Percentiles rank a stretch among this genome's conserved stretches.
Conservation (phyloP, 2,329 filamentous ascomycete genomes). For the Coleophoma crateriformis region DNA sequence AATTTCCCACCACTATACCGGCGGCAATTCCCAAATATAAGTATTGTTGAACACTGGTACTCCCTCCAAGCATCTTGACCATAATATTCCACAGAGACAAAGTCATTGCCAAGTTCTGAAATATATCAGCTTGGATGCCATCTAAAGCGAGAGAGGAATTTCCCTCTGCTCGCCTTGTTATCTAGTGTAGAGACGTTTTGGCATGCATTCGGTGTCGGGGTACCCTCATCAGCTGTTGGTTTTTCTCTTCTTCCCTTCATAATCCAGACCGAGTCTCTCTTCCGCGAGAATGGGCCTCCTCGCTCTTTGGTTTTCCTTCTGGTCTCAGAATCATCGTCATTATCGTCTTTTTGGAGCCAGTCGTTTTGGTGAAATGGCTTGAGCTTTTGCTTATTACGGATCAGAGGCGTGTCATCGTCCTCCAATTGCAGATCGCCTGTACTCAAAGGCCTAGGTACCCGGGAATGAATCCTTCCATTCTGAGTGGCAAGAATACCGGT, state of each 20-base stretch:
- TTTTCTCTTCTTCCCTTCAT: slow-evolving; percentile 35
- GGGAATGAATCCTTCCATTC: slow-evolving; percentile 2
- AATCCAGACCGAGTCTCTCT: slow-evolving; percentile 44
- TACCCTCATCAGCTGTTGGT: slow-evolving; percentile 15
- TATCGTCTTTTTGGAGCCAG: slow-evolving; percentile 55
- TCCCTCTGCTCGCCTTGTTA: slow-evolving; percentile 9
- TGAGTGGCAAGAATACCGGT: slow-evolving; percentile 14
- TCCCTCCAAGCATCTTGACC: too few species aligned
- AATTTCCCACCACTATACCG: too few species aligned
- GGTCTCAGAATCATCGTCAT: slow-evolving; percentile 8
- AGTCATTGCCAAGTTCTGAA: too few species aligned
- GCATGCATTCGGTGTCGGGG: slow-evolving; percentile 10
- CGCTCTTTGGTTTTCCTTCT: slow-evolving; percentile 15
- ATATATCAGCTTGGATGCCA: slow-evolving; percentile 15
- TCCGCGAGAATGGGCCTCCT: slow-evolving; percentile 29
- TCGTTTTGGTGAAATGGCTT: slow-evolving; percentile 28
- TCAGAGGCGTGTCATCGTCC: slow-evolving; percentile 6
- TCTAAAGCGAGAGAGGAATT: slow-evolving; percentile 22
- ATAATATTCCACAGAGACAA: too few species aligned
- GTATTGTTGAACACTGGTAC: too few species aligned
- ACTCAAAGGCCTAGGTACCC: slow-evolving; percentile 12
- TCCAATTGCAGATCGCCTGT: slow-evolving; percentile 18
- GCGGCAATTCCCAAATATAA: too few species aligned
- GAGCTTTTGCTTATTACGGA: slow-evolving; percentile 3
- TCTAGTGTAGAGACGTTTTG: slow-evolving; percentile 9